Evolutionary conservation across 495 filamentous ascomycete genomes (phyloP), one percentile per base, ranked within the genome.

Genomic region (Cercophora samala): DNA sequence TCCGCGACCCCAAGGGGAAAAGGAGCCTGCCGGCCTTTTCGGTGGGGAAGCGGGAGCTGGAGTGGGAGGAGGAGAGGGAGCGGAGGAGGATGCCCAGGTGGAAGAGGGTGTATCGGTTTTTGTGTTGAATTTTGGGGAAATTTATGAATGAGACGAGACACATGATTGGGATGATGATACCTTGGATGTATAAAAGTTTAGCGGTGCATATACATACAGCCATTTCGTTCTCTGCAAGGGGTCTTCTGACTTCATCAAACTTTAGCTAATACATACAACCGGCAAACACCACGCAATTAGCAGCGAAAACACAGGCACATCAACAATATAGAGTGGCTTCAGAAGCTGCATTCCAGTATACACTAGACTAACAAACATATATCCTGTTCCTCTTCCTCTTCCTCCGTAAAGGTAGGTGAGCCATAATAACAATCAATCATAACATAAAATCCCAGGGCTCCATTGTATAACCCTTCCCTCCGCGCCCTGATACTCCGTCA

Each of bases 51-150:
- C 29, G 88, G 93, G 69, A 94, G 37, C 13, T 46, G 37, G 37
- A 46, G 37, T 46, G 37, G 37, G 37, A 99, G 78, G 77, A 82
- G 8, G 86, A 87, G 21, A 93, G 97, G 58, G 23, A 58, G 79
- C 80, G 79, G 75, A 84, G 83, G 19, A 68, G 75, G 5, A 95
- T 93, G 93, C 93, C 93, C 0, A 77, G 46, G 66, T 97, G 94
- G 93, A 99, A 96, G 86, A 92, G 87, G 75, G 66, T 86, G 21
- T 91, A 90, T 69, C 81, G 80, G 69, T 80, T 80, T 63, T 62
- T 86, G 46, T 86, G 84, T 68, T 86, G 63, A 72, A 46, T 61
- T 61, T 58, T 21, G 23, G n/a, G n/a, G n/a, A n/a, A n/a, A n/a
- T n/a, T n/a, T n/a, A 32, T 26, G 22, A 29, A 9, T 4, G 59